Percentiles rank a stretch among this genome's conserved stretches.
phyloP scores from a whole-genome alignment of 169 alveolate species.

The Plasmodium falciparum region DNA sequence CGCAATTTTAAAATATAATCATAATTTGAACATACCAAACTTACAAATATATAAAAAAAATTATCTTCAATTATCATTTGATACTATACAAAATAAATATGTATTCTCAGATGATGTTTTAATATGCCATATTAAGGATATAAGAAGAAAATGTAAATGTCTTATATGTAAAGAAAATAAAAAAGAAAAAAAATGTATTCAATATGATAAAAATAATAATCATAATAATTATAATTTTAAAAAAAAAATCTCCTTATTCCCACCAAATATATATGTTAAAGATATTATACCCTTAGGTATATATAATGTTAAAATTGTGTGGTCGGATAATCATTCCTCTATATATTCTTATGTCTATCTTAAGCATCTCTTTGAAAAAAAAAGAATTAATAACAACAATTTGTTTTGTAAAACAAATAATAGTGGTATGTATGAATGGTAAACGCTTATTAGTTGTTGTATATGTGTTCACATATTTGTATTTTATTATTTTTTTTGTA shows the following conservation, averaged over 20 bases:
- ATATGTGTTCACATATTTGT: background rate
- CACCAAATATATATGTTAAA: constrained; percentile 77
- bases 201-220: background rate
- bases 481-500: background rate
- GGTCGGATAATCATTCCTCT: constrained; percentile 92
- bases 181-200: constrained; percentile 9
- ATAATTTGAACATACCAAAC: constrained; percentile 57
- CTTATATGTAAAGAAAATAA: constrained; percentile 14
- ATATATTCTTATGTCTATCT: constrained; percentile 74
- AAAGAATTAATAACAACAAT: background rate
- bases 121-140: constrained; percentile 73
- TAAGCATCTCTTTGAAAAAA: constrained; percentile 40
- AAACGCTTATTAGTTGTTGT: background rate
- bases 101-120: constrained; percentile 70
- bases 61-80: constrained; percentile 48
- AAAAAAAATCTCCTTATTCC: background rate
- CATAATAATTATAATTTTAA: background rate
- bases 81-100: constrained; percentile 76
- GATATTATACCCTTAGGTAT: constrained; percentile 87
- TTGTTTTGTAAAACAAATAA: constrained; percentile 10
- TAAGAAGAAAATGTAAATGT: constrained; percentile 57
- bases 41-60: constrained; percentile 55
- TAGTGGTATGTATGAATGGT: constrained; percentile 41
- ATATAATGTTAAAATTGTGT: constrained; percentile 91
- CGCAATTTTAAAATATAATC: constrained; percentile 59